Percentiles rank a stretch among this genome's conserved stretches.
Conservation (phyloP, 495 filamentous ascomycete genomes). For the Penicillium manginii region DNA sequence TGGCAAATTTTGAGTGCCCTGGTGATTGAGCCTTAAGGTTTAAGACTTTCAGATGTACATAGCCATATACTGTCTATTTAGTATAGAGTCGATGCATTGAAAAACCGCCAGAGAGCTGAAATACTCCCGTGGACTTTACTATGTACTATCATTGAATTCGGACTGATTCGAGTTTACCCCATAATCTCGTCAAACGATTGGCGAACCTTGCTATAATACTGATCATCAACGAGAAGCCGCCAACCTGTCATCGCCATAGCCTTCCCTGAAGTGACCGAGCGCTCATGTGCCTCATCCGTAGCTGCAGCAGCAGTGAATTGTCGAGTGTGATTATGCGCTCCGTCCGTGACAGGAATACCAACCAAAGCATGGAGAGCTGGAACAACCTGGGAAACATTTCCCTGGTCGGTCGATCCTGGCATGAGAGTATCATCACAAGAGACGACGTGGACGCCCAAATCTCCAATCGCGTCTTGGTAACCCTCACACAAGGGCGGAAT, state of each 20-base stretch:
- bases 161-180: neutral
- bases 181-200: neutral
- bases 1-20: too few relatives aligned
- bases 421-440: constrained; percentile 51
- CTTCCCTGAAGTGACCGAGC: constrained; percentile 58
- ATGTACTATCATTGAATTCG: too few relatives aligned
- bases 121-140: too few relatives aligned
- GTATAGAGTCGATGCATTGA: too few relatives aligned
- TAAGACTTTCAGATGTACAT: too few relatives aligned
- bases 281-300: constrained; percentile 54
- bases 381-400: constrained; percentile 65
- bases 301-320: constrained; percentile 61
- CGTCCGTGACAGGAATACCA: constrained; percentile 50
- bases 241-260: constrained; percentile 56
- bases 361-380: constrained; percentile 65
- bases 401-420: constrained; percentile 54
- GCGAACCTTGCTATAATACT: constrained; percentile 35
- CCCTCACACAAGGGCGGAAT: constrained; percentile 48
- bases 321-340: constrained; percentile 60
- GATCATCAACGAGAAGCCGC: constrained; percentile 52
- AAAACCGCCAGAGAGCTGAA: too few relatives aligned
- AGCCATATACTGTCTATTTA: too few relatives aligned
- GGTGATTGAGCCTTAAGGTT: too few relatives aligned
- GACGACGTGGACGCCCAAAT: constrained; percentile 48
- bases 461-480: constrained; percentile 56